Conservation (phyloP, 75 land plant genomes). For the Isoetes taiwanensis region DNA sequence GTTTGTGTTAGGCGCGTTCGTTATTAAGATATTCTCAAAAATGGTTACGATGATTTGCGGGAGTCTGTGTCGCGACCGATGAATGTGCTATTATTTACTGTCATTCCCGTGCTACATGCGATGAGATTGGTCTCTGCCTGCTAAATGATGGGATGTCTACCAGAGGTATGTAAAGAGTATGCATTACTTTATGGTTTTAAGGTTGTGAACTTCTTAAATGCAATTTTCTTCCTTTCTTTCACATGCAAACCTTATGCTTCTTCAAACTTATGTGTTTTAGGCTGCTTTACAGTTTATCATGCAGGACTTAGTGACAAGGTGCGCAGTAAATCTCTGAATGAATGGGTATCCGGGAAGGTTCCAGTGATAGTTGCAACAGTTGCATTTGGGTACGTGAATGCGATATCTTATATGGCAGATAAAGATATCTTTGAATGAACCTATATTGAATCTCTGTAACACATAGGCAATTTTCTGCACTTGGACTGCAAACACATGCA, state of each 20-base stretch:
- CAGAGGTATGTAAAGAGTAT: neutral
- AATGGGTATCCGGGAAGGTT: neutral
- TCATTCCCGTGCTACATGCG: constrained; percentile 2
- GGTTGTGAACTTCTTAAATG: too few species aligned
- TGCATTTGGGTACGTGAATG: constrained; percentile 2
- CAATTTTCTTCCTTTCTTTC: too few species aligned
- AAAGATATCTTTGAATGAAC: too few species aligned
- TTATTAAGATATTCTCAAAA: neutral
- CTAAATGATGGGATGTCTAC: neutral
- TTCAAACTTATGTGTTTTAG: too few species aligned
- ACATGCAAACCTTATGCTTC: too few species aligned
- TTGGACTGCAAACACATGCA: too few species aligned
- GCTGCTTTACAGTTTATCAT: neutral
- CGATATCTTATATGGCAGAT: too few species aligned
- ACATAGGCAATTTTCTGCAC: too few species aligned
- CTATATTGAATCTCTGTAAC: too few species aligned
- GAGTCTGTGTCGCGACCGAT: neutral
- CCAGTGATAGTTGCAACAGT: neutral
- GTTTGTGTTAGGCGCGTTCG: too few species aligned
- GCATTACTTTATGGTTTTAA: too few species aligned
- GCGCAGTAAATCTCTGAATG: neutral
- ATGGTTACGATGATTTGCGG: neutral
- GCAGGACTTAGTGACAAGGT: neutral
- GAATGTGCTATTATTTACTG: neutral
- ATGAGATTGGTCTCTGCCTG: neutral